Evolutionary conservation across 495 filamentous ascomycete genomes (phyloP), one percentile per base, ranked within the genome.

Genomic region (Pyrenopolyporus hunteri): DNA sequence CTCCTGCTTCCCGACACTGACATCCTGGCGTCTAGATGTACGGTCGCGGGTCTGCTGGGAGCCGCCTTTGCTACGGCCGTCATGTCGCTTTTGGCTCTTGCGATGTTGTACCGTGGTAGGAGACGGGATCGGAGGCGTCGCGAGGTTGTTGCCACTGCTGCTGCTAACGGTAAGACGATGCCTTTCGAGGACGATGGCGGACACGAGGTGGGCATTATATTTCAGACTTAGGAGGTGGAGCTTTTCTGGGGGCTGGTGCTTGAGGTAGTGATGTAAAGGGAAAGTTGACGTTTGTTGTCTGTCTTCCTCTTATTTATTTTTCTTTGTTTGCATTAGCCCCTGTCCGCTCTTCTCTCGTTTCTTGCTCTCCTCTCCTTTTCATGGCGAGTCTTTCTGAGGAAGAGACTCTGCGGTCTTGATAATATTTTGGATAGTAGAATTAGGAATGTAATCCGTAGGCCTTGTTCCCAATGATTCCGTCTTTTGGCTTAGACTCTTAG

Each of bases 41-140:
- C 33, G 8, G 32, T 46, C 0, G 39, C 53, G 5, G 40, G 33
- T 1, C 7, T 57, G 17, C 10, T 63, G 17, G 52, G 59, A 0
- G 59, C 47, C 28, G 46, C 32, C 11, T 4, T 47, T 3, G 50
- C 33, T 9, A 26, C 50, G 17, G 31, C 46, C 1, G 52, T 23
- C 4, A 9, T 63, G 1, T 36, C 36, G 40, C 10, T 63, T 11
- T 14, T 57, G 0, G 47, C 16, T 9, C 33, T 63, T 4, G 52
- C 11, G 32, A 9, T 57, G 9, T n/a, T 57, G 40, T 47, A 39
- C 4, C 59, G 58, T 11, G 25, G 17, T n/a, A 45, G 25, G 10
- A 39, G 39, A 16, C 1, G 10, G 37, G 29, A 33, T 36, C 25
- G 32, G 51, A 52, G 52, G 37, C 17, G 40, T 26, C 32, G 46